phyloP scores from a whole-genome alignment of 306 rosid genomes.

The Prunus dulcis region DNA sequence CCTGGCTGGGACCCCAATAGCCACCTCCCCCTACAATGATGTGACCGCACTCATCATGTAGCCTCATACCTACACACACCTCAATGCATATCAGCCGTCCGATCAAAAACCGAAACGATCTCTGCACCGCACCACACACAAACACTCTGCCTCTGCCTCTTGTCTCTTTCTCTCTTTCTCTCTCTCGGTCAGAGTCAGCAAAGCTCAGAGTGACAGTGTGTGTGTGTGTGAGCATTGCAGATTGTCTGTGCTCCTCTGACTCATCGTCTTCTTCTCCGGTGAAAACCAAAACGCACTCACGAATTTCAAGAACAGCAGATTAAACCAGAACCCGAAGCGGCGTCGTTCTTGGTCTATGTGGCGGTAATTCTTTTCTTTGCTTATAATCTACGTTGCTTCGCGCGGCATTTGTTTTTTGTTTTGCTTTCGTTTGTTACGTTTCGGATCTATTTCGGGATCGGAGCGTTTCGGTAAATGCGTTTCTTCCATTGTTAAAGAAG shows the following conservation, averaged over 20 bases:
- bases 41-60: not conserved
- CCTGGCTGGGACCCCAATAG: slow-evolving; percentile 28
- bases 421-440: slow-evolving; percentile 25
- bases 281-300: not conserved
- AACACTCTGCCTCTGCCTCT: not conserved
- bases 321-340: not conserved
- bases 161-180: slow-evolving; percentile 11
- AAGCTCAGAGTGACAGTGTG: slow-evolving; percentile 8
- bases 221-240: not conserved
- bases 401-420: not conserved
- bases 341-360: slow-evolving; percentile 7
- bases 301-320: not conserved
- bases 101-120: slow-evolving; percentile 31
- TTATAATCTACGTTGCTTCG: slow-evolving; percentile 54
- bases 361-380: slow-evolving; percentile 66
- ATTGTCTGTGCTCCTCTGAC: not conserved
- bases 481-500: slow-evolving; percentile 28
- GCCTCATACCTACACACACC: not conserved
- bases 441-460: slow-evolving; percentile 52
- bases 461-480: slow-evolving; percentile 14
- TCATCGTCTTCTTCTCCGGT: not conserved
- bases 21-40: not conserved
- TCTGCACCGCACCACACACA: slow-evolving; percentile 1
- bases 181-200: slow-evolving; percentile 5
- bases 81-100: slow-evolving; percentile 37